Evolutionary conservation across 495 filamentous ascomycete genomes (phyloP).

Genomic region (Ramalina intermedia): DNA sequence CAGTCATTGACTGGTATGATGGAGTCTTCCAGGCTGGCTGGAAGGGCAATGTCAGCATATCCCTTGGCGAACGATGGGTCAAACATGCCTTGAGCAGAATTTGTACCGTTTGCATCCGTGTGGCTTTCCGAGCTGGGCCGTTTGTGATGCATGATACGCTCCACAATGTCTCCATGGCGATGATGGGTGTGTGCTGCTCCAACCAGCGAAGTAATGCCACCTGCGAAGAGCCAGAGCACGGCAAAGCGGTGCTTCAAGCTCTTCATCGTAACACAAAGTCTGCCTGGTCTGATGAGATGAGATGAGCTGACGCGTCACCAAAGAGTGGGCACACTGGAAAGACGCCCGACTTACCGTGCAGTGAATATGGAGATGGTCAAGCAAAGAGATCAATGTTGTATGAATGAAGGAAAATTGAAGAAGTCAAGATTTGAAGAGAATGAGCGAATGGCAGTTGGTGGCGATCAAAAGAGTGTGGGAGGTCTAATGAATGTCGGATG

Average conservation of each 20-base stretch:
- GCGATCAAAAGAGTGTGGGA: background rate
- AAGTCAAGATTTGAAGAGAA: background rate
- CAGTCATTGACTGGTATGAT: no score
- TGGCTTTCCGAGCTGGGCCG: slow-evolving; percentile 6
- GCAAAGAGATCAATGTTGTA: background rate
- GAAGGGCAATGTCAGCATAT: no score
- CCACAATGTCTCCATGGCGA: slow-evolving; percentile 7
- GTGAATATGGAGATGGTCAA: no score
- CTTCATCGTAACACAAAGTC: background rate
- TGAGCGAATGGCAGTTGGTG: slow-evolving; percentile 2
- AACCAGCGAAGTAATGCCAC: background rate
- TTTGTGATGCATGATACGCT: slow-evolving; percentile 5
- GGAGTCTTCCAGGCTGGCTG: no score
- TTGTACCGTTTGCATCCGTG: background rate
- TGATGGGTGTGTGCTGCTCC: slow-evolving; percentile 17
- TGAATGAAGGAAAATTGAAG: no score
- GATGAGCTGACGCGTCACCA: no score
- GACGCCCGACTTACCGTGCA: no score
- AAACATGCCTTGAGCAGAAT: background rate
- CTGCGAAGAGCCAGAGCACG: slow-evolving; percentile 1
- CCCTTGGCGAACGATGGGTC: no score
- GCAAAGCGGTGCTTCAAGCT: background rate
- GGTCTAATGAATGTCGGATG: slow-evolving; percentile 9
- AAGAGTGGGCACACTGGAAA: no score
- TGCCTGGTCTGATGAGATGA: no score